phyloP scores from a whole-genome alignment of 2,329 filamentous ascomycete genomes.

The Akanthomyces dipterigenus region DNA sequence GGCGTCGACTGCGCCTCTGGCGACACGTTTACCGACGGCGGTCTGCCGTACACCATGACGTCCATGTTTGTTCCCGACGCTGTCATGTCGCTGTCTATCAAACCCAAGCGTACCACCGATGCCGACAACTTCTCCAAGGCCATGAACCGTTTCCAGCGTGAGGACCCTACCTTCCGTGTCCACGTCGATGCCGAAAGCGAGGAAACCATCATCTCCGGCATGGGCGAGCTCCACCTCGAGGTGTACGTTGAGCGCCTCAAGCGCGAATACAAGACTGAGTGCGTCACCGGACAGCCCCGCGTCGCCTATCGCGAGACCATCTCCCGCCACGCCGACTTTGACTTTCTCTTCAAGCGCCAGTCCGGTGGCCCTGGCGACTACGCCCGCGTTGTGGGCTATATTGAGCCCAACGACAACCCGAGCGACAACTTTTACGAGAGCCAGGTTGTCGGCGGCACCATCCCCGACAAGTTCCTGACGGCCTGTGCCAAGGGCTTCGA shows the following conservation, averaged over 20 bases:
- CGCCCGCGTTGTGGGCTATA: constrained; percentile 82
- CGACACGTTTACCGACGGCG: constrained; percentile 95
- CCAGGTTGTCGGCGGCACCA: constrained; percentile 80
- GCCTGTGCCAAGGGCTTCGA: constrained; percentile 96
- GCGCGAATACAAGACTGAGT: constrained; percentile 94
- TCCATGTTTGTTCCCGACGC: constrained; percentile 98
- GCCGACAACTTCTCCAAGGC: constrained; percentile 94
- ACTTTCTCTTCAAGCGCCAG: constrained; percentile 92
- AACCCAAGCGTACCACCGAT: constrained; percentile 88
- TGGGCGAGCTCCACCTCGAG: constrained; percentile 95
- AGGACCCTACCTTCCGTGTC: constrained; percentile 96
- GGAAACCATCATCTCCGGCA: constrained; percentile 96
- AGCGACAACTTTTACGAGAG: constrained; percentile 78
- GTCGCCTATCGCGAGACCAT: constrained; percentile 97
- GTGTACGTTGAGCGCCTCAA: constrained; percentile 97
- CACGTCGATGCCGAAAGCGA: constrained; percentile 87
- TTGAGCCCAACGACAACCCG: constrained; percentile 74
- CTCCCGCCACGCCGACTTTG: constrained; percentile 70
- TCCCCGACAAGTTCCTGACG: constrained; percentile 91
- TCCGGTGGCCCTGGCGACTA: constrained; percentile 93
- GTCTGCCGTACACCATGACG: constrained; percentile 88
- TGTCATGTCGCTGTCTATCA: constrained; percentile 96
- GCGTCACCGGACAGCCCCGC: constrained; percentile 90
- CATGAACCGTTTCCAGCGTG: constrained; percentile 96
- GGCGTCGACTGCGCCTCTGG: constrained; percentile 96